phyloP scores from a whole-genome alignment of 2,329 filamentous ascomycete species.

The Sporothrix inflata region DNA sequence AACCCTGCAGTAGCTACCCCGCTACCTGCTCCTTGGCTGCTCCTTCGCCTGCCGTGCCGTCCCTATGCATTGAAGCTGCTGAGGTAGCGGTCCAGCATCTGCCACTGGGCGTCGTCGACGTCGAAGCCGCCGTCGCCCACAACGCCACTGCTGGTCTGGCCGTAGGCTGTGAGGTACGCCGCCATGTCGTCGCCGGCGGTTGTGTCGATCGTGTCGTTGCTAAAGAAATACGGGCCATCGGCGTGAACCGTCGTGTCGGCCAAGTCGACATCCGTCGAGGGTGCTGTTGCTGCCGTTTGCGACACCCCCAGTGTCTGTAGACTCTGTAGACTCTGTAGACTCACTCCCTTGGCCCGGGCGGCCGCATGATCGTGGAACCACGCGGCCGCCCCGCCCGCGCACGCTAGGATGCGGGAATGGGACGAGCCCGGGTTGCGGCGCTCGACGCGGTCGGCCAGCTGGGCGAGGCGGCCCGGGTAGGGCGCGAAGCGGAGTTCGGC shows the following conservation, averaged over 20 bases:
- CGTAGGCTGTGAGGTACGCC: neutral
- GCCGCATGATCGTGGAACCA: constrained; percentile 10
- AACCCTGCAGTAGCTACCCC: too few relatives aligned
- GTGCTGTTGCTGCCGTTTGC: too few relatives aligned
- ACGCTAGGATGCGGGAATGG: constrained; percentile 15
- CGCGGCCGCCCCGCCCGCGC: neutral
- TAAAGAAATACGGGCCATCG: neutral
- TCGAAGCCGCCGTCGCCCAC: neutral
- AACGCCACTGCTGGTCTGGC: neutral
- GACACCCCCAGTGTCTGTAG: too few relatives aligned
- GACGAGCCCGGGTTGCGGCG: neutral
- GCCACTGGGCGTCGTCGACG: constrained; percentile 11
- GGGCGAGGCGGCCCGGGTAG: neutral
- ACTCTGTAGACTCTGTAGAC: too few relatives aligned
- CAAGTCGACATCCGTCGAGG: too few relatives aligned
- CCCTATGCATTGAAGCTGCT: neutral
- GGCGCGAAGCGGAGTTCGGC: neutral
- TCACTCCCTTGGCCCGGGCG: neutral
- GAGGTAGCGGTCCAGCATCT: constrained; percentile 1
- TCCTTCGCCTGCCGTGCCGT: neutral
- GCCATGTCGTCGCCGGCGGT: neutral
- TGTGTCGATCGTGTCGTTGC: neutral
- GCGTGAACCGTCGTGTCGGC: too few relatives aligned
- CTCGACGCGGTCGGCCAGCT: neutral
- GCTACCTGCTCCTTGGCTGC: too few relatives aligned